Percentiles rank a stretch among this genome's conserved stretches.
Conservation (phyloP, 345 rosid genomes). For the Arabis alpina region DNA sequence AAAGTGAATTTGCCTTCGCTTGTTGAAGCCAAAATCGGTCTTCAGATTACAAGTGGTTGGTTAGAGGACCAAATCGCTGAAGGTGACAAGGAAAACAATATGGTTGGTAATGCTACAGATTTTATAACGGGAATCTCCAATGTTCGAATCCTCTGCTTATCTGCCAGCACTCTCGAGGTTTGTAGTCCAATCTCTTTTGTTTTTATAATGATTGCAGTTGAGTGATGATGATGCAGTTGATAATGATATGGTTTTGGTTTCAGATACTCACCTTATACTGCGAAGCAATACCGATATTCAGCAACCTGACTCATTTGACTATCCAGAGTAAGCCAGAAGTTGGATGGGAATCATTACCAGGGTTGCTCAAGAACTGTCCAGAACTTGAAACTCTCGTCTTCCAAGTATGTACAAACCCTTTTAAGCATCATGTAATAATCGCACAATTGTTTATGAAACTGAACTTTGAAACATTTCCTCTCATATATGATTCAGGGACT, state of each 20-base stretch:
- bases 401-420: not conserved
- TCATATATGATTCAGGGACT: constrained; percentile 10
- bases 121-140: constrained; percentile 1
- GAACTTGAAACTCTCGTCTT: constrained; percentile 10
- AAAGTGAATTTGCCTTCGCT: constrained; percentile 8
- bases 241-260: constrained; percentile 5
- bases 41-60: not conserved
- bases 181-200: not conserved
- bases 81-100: too few species aligned
- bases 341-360: constrained; percentile 22
- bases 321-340: constrained; percentile 1
- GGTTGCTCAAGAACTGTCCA: constrained; percentile 11
- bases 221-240: too few species aligned
- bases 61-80: not conserved
- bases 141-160: constrained; percentile 12
- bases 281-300: constrained; percentile 12
- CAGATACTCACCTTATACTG: constrained; percentile 2
- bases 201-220: not conserved
- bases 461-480: not conserved
- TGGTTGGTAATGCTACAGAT: constrained; percentile 13
- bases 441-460: not conserved
- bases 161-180: constrained; percentile 1
- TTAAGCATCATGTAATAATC: too few species aligned
- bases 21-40: constrained; percentile 27
- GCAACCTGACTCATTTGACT: constrained; percentile 6